These are phyloP conservation scores for Tylopilus sp. DNA, from an alignment of 768 basidiomycete genomes.

Conservation along the genomic window DNA sequence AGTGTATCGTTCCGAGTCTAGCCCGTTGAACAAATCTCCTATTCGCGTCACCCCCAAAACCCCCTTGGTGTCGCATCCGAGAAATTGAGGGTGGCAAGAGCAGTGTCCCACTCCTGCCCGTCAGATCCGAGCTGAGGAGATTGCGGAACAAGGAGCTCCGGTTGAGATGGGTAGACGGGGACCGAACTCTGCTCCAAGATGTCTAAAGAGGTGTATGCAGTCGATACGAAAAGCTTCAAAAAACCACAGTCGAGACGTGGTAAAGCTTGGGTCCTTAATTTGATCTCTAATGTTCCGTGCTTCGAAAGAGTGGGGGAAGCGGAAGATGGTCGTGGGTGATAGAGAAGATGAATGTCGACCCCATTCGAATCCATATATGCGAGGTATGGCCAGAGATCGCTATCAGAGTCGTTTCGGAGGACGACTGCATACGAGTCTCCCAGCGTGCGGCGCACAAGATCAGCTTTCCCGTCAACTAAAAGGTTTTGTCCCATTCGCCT, in stretches of 20 bases:
- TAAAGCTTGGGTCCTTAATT: conserved; percentile 41
- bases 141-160: conserved; percentile 6
- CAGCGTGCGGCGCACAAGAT: conserved; percentile 42
- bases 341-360: conserved; percentile 52
- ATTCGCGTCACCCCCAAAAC: neutral
- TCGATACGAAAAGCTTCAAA: conserved; percentile 57
- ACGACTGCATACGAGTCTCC: conserved; percentile 45
- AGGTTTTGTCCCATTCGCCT: conserved; percentile 43
- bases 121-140: conserved; percentile 5
- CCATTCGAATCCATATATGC: conserved; percentile 57
- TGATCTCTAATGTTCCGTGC: conserved; percentile 38
- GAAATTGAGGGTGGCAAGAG: conserved; percentile 23
- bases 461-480: conserved; percentile 45
- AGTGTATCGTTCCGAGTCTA: conserved; percentile 4
- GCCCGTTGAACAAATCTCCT: conserved; percentile 6
- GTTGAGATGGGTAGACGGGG: conserved; percentile 14
- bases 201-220: conserved; percentile 45
- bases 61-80: conserved; percentile 7
- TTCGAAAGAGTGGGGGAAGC: conserved; percentile 43
- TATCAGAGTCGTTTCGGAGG: conserved; percentile 47
- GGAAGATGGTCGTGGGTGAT: conserved; percentile 42
- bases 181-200: conserved; percentile 45
- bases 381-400: conserved; percentile 61
- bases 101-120: conserved; percentile 31
- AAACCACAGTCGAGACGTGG: conserved; percentile 45